These are phyloP conservation scores for Yamadazyma triangularis DNA, from an alignment of 1,139 yeast genomes.

Conservation along the genomic window DNA sequence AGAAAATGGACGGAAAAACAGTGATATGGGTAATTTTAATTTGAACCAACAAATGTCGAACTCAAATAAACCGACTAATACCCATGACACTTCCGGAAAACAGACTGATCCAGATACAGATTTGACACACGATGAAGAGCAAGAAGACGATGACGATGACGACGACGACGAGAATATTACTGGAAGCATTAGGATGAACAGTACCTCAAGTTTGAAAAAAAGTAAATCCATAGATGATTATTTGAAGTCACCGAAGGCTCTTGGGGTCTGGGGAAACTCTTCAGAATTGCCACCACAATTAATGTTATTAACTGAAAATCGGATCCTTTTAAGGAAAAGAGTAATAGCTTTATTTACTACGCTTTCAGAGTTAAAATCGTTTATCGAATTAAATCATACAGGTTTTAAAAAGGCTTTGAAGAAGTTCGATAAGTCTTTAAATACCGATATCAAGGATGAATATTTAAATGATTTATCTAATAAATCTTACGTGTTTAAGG, in stretches of 20 bases:
- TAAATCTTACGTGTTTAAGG: slow-evolving; percentile 43
- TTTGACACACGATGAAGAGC: slow-evolving; percentile 20
- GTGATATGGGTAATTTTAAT: slow-evolving; percentile 7
- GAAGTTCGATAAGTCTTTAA: slow-evolving; percentile 82
- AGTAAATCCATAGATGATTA: slow-evolving; percentile 22
- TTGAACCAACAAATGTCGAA: slow-evolving; percentile 3
- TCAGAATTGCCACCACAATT: slow-evolving; percentile 37
- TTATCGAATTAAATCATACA: slow-evolving; percentile 73
- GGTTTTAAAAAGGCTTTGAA: slow-evolving; percentile 88
- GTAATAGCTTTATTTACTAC: slow-evolving; percentile 64
- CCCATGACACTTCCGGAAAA: slow-evolving; percentile 6
- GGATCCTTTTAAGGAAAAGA: slow-evolving; percentile 66
- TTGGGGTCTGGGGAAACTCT: slow-evolving; percentile 31
- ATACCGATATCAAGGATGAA: slow-evolving; percentile 55
- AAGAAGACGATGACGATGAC: slow-evolving; percentile 1
- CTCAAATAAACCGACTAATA: background rate
- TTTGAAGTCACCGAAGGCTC: slow-evolving; percentile 41
- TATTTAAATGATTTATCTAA: slow-evolving; percentile 41
- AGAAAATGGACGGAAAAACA: slow-evolving; percentile 7
- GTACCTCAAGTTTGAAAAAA: slow-evolving; percentile 6
- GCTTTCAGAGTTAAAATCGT: slow-evolving; percentile 80
- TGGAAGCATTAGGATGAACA: slow-evolving; percentile 13
- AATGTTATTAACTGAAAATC: slow-evolving; percentile 43
- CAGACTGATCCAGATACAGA: slow-evolving; percentile 34
- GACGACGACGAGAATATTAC: too few relatives aligned